Percentiles rank a stretch among this genome's conserved stretches.
Conservation (phyloP, 148 eudicot species). For the Camellia japonica region DNA sequence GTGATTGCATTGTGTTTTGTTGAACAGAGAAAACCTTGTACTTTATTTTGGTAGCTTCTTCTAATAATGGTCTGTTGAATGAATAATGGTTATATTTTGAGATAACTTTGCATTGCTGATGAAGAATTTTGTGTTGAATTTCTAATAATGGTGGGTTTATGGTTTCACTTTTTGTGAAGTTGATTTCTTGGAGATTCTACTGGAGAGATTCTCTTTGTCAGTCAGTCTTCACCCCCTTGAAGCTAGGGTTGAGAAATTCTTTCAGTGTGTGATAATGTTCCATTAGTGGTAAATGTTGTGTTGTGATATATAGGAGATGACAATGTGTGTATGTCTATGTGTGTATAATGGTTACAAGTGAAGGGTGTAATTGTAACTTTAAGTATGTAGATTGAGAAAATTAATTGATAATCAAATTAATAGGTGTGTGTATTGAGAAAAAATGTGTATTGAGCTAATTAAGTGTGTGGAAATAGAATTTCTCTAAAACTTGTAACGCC, state of each 20-base stretch:
- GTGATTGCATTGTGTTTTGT: not conserved
- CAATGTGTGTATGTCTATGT: not conserved
- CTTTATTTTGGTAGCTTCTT: not conserved
- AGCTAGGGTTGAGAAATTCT: not conserved
- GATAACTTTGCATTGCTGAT: not conserved
- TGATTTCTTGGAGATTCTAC: not conserved
- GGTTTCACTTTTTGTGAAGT: not conserved
- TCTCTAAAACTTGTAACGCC: no score
- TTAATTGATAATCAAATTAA: no score
- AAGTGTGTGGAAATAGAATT: no score
- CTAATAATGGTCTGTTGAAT: not conserved
- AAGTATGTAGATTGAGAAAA: no score
- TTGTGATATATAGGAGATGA: not conserved
- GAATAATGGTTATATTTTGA: not conserved
- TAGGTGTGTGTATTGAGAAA: no score
- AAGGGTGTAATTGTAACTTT: no score
- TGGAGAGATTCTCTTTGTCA: not conserved
- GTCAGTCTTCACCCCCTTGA: not conserved
- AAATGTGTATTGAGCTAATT: no score
- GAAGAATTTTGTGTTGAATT: not conserved
- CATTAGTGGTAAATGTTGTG: not conserved
- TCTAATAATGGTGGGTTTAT: slow-evolving; percentile 1
- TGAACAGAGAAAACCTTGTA: not conserved
- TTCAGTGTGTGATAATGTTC: not conserved
- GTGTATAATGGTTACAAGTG: no score